Base-by-base conservation (phyloP, 371 early-diverging fungal species). In the Smittium culicis region DNA sequence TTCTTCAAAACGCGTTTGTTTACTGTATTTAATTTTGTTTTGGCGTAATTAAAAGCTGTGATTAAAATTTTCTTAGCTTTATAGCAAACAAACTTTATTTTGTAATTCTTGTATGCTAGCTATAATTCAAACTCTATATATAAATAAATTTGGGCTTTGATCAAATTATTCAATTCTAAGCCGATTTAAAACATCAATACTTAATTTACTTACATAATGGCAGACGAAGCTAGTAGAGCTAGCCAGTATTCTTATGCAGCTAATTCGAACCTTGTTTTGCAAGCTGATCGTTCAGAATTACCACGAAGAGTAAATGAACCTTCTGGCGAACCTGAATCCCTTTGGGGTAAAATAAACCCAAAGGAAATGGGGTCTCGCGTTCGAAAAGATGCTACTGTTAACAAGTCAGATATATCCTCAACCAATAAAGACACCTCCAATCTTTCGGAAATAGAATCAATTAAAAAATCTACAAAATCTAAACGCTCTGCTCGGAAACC, bases 241-340 rank as follows among this genome's bases (percentile, higher is more conserved):
- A 83, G 81, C 74, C 90, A 90, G 71, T 93, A 92, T 74, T 88
- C 88, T 74, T 94, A 94, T 77, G 87, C 92, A 28, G 92, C 92
- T 31, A 95, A 90, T 75, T 87, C 93, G 29, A 96, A 94, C 79
- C 80, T 96, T 69, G 98, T 97, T 1, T 82, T 95, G 28, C 89
- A 89, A 61, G 87, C 91, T 27, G 91, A 93, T 74, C 83, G 98
- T 31, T 83, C 90, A 64, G 82, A 81, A 16, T 77, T 87, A 45
- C 86, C 91, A 34, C 87, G 93, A 31, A 83, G 96, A 64, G 91
- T 89, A 80, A 82, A 92, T 67, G 96, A 96, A 73, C 94, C 95
- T 29, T 88, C 91, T 29, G 96, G 96, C n/a, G 96, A 96, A 71
- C 88, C 93, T 32, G 96, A 93, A 73, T 82, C 94, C 1, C 79